phyloP scores from a whole-genome alignment of 192 early-diverging fungal species.

The Thamnidium elegans region DNA sequence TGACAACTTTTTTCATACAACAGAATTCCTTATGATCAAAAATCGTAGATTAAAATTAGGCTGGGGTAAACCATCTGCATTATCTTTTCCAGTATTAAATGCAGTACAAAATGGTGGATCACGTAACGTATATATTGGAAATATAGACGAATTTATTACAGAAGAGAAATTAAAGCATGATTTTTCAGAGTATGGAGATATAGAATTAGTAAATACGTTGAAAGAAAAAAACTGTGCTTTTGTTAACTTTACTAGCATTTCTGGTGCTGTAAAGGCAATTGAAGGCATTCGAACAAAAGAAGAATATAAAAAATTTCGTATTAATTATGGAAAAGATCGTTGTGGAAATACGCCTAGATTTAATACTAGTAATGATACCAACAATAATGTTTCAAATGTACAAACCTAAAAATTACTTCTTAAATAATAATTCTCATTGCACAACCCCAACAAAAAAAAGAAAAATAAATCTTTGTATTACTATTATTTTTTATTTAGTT shows the following conservation, averaged over 20 bases:
- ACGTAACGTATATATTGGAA: slow-evolving; percentile 81
- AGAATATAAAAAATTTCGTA: slow-evolving; percentile 55
- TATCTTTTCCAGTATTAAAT: slow-evolving; percentile 50
- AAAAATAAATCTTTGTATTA: no score
- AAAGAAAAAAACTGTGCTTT: slow-evolving; percentile 83
- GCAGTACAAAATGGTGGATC: slow-evolving; percentile 65
- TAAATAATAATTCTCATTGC: no score
- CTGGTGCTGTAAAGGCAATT: slow-evolving; percentile 74
- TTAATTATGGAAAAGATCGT: slow-evolving; percentile 88
- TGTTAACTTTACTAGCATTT: slow-evolving; percentile 81
- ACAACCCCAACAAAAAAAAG: no score
- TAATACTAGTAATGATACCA: no score
- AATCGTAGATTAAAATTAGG: slow-evolving; percentile 74
- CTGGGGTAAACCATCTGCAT: slow-evolving; percentile 71
- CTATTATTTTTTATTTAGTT: no score
- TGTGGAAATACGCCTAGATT: slow-evolving; percentile 72
- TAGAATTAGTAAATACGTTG: slow-evolving; percentile 82
- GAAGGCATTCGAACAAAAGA: slow-evolving; percentile 60
- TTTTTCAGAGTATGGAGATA: slow-evolving; percentile 83
- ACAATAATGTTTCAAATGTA: no score
- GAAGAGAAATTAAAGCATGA: slow-evolving; percentile 71
- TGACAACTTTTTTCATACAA: slow-evolving; percentile 57
- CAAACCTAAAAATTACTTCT: no score
- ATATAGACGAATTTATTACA: slow-evolving; percentile 58
- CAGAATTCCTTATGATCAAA: slow-evolving; percentile 60